These are phyloP conservation scores for Apiospora hydei DNA, from an alignment of 2,329 filamentous ascomycete species.

Conservation along the genomic window DNA sequence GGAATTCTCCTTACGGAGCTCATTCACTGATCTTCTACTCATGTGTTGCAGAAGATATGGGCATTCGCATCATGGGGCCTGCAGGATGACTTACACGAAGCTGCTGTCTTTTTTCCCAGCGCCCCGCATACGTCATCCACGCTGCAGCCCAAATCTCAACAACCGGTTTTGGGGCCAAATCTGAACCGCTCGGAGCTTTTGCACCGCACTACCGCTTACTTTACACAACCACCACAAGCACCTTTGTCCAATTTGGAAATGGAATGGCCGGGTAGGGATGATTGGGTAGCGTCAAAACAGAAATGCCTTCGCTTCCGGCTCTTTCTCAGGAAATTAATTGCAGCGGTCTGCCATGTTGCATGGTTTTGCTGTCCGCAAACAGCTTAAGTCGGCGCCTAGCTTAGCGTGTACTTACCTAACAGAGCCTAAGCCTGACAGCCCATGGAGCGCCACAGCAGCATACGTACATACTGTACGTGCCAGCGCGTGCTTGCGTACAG, in stretches of 20 bases:
- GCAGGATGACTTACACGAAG: slow-evolving; percentile 2
- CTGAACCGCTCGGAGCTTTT: slow-evolving; percentile 5
- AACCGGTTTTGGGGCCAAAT: slow-evolving; percentile 12
- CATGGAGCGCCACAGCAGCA: not conserved
- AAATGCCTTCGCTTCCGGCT: not conserved
- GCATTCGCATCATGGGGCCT: slow-evolving; percentile 1
- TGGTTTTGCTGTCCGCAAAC: not conserved
- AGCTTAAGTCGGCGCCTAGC: not conserved
- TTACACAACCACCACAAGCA: not conserved
- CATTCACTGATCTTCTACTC: not conserved
- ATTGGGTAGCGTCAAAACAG: not conserved
- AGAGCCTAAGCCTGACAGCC: not conserved
- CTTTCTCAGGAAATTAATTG: not conserved
- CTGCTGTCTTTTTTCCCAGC: not conserved
- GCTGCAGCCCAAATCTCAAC: not conserved
- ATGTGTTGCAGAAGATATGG: not conserved
- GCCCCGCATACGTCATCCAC: slow-evolving; percentile 14
- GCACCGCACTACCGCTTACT: not conserved
- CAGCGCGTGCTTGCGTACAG: not conserved
- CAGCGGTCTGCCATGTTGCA: not conserved
- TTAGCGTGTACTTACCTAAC: slow-evolving; percentile 1
- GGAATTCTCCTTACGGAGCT: not conserved
- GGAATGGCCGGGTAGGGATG: not conserved
- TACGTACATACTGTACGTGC: not conserved
- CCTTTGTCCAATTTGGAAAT: not conserved